These are phyloP conservation scores for Trichoderma citrinoviride DNA, from an alignment of 2,329 filamentous ascomycete species.

Conservation along the genomic window DNA sequence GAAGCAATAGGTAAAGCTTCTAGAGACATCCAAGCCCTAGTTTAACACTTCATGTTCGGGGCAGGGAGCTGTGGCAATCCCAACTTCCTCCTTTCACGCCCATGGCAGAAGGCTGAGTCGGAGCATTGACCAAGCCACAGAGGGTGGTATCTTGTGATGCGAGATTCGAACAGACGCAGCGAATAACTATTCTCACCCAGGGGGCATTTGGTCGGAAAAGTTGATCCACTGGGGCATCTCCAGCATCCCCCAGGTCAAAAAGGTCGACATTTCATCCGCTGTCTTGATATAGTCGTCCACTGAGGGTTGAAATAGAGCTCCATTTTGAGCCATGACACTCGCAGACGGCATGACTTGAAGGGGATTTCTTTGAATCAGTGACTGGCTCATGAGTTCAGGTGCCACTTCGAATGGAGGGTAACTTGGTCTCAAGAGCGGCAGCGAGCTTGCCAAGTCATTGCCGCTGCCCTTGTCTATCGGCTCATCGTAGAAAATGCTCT, in stretches of 20 bases:
- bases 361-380: slow-evolving; percentile 19
- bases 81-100: no score
- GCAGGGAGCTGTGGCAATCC: no score
- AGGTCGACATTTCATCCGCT: slow-evolving; percentile 30
- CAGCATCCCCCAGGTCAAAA: slow-evolving; percentile 28
- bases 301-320: slow-evolving; percentile 24
- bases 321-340: slow-evolving; percentile 21
- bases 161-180: neutral
- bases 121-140: neutral
- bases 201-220: slow-evolving; percentile 16
- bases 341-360: slow-evolving; percentile 20
- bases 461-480: neutral
- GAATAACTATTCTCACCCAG: neutral
- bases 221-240: slow-evolving; percentile 23
- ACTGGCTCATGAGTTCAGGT: slow-evolving; percentile 9
- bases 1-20: no score
- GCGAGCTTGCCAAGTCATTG: slow-evolving; percentile 6
- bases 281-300: slow-evolving; percentile 29
- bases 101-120: neutral
- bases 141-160: no score
- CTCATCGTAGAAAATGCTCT: slow-evolving; percentile 1
- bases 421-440: slow-evolving; percentile 16
- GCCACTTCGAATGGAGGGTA: neutral
- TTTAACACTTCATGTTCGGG: no score
- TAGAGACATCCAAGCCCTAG: no score